Evolutionary conservation across 371 early-diverging fungal species (phyloP).

Genomic region (Mortierella polycephala): DNA sequence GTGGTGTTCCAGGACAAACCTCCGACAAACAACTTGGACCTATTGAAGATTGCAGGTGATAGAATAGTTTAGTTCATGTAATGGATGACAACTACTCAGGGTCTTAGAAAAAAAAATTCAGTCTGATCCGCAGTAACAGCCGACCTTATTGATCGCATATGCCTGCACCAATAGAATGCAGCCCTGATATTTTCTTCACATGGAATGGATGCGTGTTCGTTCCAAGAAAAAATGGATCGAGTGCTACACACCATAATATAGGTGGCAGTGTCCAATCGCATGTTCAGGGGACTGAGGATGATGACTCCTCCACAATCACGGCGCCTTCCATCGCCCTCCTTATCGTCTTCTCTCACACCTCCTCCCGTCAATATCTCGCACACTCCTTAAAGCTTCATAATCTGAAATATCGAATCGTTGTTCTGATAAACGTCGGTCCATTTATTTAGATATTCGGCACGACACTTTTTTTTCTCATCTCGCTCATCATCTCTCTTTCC

Average conservation of each 20-base stretch:
- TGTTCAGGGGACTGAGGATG: not conserved
- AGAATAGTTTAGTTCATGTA: too few relatives aligned
- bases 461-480: slow-evolving; percentile 3
- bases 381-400: not conserved
- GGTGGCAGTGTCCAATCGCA: too few relatives aligned
- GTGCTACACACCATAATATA: too few relatives aligned
- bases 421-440: slow-evolving; percentile 23
- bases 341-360: not conserved
- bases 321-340: not conserved
- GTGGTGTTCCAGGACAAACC: slow-evolving; percentile 72
- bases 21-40: slow-evolving; percentile 73
- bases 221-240: too few relatives aligned
- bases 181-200: too few relatives aligned
- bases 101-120: not conserved
- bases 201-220: too few relatives aligned
- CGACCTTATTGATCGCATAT: too few relatives aligned
- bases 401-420: slow-evolving; percentile 26
- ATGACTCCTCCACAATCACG: too few relatives aligned
- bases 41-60: not conserved
- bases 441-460: slow-evolving; percentile 7
- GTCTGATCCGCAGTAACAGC: too few relatives aligned
- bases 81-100: not conserved
- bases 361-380: not conserved
- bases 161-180: too few relatives aligned
- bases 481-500: slow-evolving; percentile 1